Percentiles rank a stretch among this genome's conserved stretches.
phyloP scores from a whole-genome alignment of 805 yeast genomes.

The Candida berthetii region DNA sequence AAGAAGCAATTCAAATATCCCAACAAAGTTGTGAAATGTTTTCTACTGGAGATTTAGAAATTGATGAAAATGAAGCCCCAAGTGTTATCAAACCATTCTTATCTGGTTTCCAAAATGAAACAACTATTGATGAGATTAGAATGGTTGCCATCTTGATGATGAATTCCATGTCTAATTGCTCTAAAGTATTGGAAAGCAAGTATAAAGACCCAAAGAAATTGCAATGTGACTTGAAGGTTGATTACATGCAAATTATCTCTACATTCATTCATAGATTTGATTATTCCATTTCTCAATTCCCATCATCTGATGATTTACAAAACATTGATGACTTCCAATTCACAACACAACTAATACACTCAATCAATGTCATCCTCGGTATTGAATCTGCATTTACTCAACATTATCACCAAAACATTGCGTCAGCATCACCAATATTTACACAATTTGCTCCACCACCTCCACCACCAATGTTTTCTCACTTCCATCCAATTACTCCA shows the following conservation, averaged over 20 bases:
- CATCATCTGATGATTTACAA: slow-evolving; percentile 6
- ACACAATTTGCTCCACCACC: slow-evolving; percentile 4
- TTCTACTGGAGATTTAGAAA: slow-evolving; percentile 16
- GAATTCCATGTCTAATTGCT: slow-evolving; percentile 10
- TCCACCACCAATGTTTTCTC: slow-evolving; percentile 3
- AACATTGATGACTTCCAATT: slow-evolving; percentile 7
- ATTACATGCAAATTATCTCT: slow-evolving; percentile 24
- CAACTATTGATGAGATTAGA: slow-evolving; percentile 6
- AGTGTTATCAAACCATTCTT: slow-evolving; percentile 17
- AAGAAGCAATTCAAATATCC: slow-evolving; percentile 8
- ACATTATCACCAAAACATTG: slow-evolving; percentile 3
- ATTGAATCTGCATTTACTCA: not conserved
- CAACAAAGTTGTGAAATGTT: slow-evolving; percentile 14
- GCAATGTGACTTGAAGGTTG: slow-evolving; percentile 2
- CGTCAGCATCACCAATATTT: slow-evolving; percentile 13
- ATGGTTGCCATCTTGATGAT: slow-evolving; percentile 11
- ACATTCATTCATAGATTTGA: slow-evolving; percentile 23
- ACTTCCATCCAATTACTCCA: slow-evolving; percentile 22
- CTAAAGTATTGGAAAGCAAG: slow-evolving; percentile 18
- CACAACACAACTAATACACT: slow-evolving; percentile 1
- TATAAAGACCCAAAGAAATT: slow-evolving; percentile 5
- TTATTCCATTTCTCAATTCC: slow-evolving; percentile 5
- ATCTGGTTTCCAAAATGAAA: slow-evolving; percentile 15
- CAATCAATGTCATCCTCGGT: slow-evolving; percentile 8
- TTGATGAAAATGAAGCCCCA: slow-evolving; percentile 17